These are phyloP conservation scores for bread wheat (Triticum aestivum) DNA, from an alignment of 176 grass and related monocot genomes.

Conservation along the genomic window IWGSC_CS_RefSeq_v2.1 NC_057805.1:336647145-336647644, in stretches of 20 bases:
- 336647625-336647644: too few species aligned
- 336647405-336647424: not conserved
- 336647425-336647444: too few species aligned
- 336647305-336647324: slow-evolving; percentile 17
- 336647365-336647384: slow-evolving; percentile 23
- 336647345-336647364: slow-evolving; percentile 27
- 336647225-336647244: not conserved
- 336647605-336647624: too few species aligned
- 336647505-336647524: too few species aligned
- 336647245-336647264: not conserved
- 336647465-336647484: too few species aligned
- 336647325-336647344: slow-evolving; percentile 36
- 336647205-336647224: not conserved
- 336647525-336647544: too few species aligned
- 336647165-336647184: slow-evolving; percentile 8
- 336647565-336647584: too few species aligned
- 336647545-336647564: too few species aligned
- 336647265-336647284: slow-evolving; percentile 54
- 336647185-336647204: not conserved
- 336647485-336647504: too few species aligned
- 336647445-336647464: too few species aligned
- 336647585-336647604: too few species aligned
- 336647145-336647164: not conserved
- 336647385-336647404: not conserved
- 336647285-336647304: slow-evolving; percentile 32